Base-by-base conservation (phyloP, 164 flowering plant genomes). In the Cinnamomum chago region DNA sequence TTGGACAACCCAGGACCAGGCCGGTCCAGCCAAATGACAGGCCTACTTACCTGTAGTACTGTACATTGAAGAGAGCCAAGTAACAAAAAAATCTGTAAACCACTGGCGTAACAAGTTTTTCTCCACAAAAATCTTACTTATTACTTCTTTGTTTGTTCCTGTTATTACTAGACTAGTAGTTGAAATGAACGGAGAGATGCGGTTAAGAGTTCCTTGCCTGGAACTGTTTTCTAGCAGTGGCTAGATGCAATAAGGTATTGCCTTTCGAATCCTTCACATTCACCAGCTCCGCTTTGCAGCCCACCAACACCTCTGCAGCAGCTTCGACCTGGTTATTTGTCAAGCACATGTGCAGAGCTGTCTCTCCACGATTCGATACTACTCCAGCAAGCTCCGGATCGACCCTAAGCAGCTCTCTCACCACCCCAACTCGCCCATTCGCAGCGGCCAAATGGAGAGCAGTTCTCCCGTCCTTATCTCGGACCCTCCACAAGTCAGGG, bases 391-490 rank as follows among this genome's bases (percentile, higher is more conserved):
- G 14, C 28, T 27, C 68, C 9, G 3, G 20, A 28, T 66, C n/a
- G 5, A 5, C 20, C 20, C 20, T 14, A 5, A 66, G 35, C 18
- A 66, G 20, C 2, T 66, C 18, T 66, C 28, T 12, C 68, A 66
- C 9, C 4, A 66, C 68, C 3, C 25, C 68, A 13, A 66, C 68
- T 66, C 17, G 33, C 6, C 68, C 68, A 28, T 28, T 66, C 17
- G 40, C n/a, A 24, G 68, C 68, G 12, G 68, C 68, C 27, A 17
- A 28, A 28, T 66, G 68, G 40, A 66, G 68, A 66, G 68, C 33
- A 66, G 68, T 66, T 25, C 68, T 66, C 33, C 20, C 1, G 33
- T 66, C 40, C 68, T 66, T 66, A 28, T 66, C 68, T 14, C 5
- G 15, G n/a, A 66, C 35, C 3, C 30, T 66, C 5, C 68, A 66